Conservation (phyloP, 2,329 filamentous ascomycete species). For the Beauveria asiatica region DNA sequence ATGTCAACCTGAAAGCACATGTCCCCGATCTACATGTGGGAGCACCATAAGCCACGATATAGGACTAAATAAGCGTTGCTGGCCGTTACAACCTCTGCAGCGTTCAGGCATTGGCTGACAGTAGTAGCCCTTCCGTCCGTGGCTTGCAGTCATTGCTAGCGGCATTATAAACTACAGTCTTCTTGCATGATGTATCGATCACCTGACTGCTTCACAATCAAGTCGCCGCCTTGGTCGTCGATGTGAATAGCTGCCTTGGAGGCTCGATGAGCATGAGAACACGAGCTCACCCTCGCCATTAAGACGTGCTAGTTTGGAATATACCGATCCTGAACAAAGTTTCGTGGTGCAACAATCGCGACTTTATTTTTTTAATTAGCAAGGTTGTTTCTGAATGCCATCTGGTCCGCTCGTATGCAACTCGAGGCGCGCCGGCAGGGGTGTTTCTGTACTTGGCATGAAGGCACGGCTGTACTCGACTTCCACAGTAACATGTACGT, state of each 20-base stretch:
- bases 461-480: not conserved
- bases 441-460: not conserved
- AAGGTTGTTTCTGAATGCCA: not conserved
- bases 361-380: not conserved
- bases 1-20: not conserved
- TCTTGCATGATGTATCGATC: conserved; percentile 5
- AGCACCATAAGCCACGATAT: not conserved
- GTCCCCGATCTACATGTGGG: not conserved
- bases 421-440: not conserved
- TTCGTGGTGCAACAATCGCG: not conserved
- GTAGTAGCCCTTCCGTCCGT: not conserved
- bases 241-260: too few relatives aligned
- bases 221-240: too few relatives aligned
- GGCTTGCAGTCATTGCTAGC: not conserved
- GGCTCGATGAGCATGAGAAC: not conserved
- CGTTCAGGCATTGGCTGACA: not conserved
- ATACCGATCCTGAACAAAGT: not conserved
- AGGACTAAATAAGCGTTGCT: not conserved
- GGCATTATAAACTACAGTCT: not conserved
- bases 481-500: not conserved
- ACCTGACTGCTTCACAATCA: not conserved
- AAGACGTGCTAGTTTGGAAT: too few relatives aligned
- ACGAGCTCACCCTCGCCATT: not conserved
- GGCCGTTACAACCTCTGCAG: not conserved
- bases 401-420: not conserved